Base-by-base conservation (phyloP, 495 filamentous ascomycete species). In the Aspergillus sparsus region DNA sequence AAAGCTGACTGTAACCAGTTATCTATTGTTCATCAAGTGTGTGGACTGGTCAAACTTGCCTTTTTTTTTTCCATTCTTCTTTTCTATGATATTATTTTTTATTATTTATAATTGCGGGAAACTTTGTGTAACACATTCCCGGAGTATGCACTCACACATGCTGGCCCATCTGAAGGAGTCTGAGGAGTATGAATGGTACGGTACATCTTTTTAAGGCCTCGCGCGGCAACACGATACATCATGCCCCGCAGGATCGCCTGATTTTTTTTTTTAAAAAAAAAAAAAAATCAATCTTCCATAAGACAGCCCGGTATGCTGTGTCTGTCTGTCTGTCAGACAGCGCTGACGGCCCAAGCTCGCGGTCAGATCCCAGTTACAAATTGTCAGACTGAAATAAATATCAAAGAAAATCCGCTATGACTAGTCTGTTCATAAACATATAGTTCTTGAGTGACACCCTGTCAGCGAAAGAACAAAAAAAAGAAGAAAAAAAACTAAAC, bases 71-170 rank as follows among this genome's bases (percentile, higher is more conserved):
- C 21, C 21, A 1, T 3, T 27, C 21, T 27, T 27, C 21, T 27
- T 27, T 27, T 27, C 21, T 27, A 27, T 27, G 21, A 27, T 27
- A 1, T 27, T 27, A 1, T 27, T 27, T 27, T 27, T 27, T 27
- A 1, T 21, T 47, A 5, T 47, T 60, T 53, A 31, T 46, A 53
- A 50, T 60, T 49, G 39, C 44, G 21, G 51, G 32, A 36, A 47
- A 50, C 2, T 50, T 5, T 37, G 45, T 46, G 49, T 42, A 41
- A 33, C 31, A 13, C 41, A 31, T 51, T 59, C 53, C 49, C 49
- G 57, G 16, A 59, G 47, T 21, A 7, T 34, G 37, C 45, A 15
- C 21, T 27, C 33, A 8, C 53, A 35, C 45, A 21, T 32, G n/a
- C n/a, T n/a, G n/a, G n/a, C n/a, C n/a, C n/a, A n/a, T n/a, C n/a